phyloP scores from a whole-genome alignment of 169 alveolate species.

The Toxoplasma gondii region DNA sequence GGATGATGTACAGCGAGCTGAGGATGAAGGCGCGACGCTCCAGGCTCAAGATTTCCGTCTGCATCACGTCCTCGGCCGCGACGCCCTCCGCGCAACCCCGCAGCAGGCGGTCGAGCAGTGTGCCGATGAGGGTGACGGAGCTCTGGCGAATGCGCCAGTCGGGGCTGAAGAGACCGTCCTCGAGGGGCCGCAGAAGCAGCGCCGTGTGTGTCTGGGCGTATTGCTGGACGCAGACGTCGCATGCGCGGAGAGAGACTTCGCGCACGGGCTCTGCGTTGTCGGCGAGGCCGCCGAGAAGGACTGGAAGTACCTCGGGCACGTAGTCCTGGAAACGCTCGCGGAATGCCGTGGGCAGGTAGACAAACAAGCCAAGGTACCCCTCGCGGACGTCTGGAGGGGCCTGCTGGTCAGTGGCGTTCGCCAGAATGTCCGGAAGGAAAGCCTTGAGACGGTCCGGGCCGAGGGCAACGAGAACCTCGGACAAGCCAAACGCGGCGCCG shows the following conservation, averaged over 20 bases:
- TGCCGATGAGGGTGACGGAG: slow-evolving; percentile 76
- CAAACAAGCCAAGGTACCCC: slow-evolving; percentile 81
- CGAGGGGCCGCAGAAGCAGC: slow-evolving; percentile 76
- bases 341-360: slow-evolving; percentile 77
- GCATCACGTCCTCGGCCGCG: slow-evolving; percentile 67
- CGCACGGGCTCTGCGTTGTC: slow-evolving; percentile 75
- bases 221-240: slow-evolving; percentile 71
- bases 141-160: slow-evolving; percentile 77
- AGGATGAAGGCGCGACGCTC: slow-evolving; percentile 79
- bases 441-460: slow-evolving; percentile 51
- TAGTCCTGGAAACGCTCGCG: slow-evolving; percentile 59
- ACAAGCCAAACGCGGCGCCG: slow-evolving; percentile 75
- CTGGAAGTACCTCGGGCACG: slow-evolving; percentile 72
- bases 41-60: slow-evolving; percentile 69
- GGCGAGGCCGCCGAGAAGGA: slow-evolving; percentile 72
- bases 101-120: slow-evolving; percentile 75
- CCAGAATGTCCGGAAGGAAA: slow-evolving; percentile 51
- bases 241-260: slow-evolving; percentile 78
- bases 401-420: slow-evolving; percentile 5
- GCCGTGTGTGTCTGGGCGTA: slow-evolving; percentile 80
- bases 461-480: slow-evolving; percentile 66
- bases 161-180: slow-evolving; percentile 71
- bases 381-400: slow-evolving; percentile 63
- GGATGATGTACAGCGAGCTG: slow-evolving; percentile 76
- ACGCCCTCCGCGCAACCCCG: slow-evolving; percentile 43